Base-by-base conservation (phyloP, 345 rosid genomes). In the Murraya paniculata region DNA sequence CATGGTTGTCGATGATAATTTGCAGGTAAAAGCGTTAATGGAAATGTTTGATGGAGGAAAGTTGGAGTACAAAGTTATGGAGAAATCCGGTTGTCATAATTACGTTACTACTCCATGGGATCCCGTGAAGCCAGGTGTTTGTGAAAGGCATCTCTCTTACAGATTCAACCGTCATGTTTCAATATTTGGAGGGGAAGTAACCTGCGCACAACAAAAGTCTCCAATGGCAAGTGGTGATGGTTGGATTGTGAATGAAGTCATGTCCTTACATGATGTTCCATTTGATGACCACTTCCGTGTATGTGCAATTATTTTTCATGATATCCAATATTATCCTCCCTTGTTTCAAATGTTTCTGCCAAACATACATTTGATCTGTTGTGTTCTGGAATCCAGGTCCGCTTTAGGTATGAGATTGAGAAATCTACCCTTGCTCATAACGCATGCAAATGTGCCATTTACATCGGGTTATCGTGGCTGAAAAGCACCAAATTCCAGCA, bases 111-210 rank as follows among this genome's bases (percentile, higher is more conserved):
- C 93, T 21, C 62, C 69, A 36, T 95, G 99, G 99, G 97, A 88
- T 70, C 79, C 84, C 4, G 82, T 79, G 55, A 88, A 82, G 21
- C 79, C 81, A 0, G 92, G 85, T 55, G 80, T 87, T 61, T 85
- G 41, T 7, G 92, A 91, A 85, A 81, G 98, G 53, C 86, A 67
- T 1, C 60, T 92, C 57, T 81, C 93, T 10, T 92, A 91, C 86
- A 92, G 78, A 59, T 93, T 90, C 87, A 90, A 80, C 33, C 90
- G 82, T 68, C 78, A 86, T 33, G 88, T 95, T 22, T 95, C 98
- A 30, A 89, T 87, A 65, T 92, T 93, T 59, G 98, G 91, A 83
- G 98, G 93, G 58, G 93, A 92, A 82, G 99, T 92, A 58, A 83
- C 86, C 30, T 81, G 90, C 82, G 80, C 84, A 14, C 99, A 93